These are phyloP conservation scores for Fabrea salina DNA, from an alignment of 169 alveolate species.

Conservation along the genomic window DNA sequence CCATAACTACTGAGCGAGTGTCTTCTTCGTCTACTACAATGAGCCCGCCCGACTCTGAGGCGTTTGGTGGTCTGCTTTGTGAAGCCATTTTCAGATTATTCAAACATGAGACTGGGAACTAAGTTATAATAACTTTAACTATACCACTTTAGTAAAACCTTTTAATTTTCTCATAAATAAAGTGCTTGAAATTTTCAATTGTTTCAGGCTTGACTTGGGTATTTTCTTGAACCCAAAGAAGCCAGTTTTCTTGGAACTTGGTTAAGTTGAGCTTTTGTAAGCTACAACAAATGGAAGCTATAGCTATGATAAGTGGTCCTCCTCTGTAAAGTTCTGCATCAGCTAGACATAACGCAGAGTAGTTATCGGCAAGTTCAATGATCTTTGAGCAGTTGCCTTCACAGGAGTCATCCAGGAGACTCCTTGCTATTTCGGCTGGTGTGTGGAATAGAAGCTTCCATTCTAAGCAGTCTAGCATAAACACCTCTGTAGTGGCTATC, in stretches of 20 bases:
- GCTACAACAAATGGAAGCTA: slow-evolving; percentile 1
- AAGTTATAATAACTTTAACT: too few species aligned
- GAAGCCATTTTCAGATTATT: too few species aligned
- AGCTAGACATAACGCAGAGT: neutral
- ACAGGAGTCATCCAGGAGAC: neutral
- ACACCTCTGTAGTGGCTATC: neutral
- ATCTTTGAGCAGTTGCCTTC: neutral
- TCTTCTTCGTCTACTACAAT: neutral
- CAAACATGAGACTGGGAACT: too few species aligned
- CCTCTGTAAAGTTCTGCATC: neutral
- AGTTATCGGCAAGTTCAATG: neutral
- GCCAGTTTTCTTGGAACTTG: neutral
- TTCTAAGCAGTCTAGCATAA: neutral
- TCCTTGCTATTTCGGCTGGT: neutral
- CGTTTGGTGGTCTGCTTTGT: neutral
- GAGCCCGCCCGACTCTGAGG: neutral
- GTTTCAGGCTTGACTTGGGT: too few species aligned
- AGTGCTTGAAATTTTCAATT: too few species aligned
- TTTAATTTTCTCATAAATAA: too few species aligned
- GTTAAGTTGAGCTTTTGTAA: neutral
- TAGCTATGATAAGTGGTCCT: neutral
- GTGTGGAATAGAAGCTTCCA: neutral
- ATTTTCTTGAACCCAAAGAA: too few species aligned
- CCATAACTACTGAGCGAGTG: neutral
- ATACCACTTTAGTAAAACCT: too few species aligned